Conservation (phyloP, 1,284 basidiomycete species). For the Ustilago shanxiensis region DNA sequence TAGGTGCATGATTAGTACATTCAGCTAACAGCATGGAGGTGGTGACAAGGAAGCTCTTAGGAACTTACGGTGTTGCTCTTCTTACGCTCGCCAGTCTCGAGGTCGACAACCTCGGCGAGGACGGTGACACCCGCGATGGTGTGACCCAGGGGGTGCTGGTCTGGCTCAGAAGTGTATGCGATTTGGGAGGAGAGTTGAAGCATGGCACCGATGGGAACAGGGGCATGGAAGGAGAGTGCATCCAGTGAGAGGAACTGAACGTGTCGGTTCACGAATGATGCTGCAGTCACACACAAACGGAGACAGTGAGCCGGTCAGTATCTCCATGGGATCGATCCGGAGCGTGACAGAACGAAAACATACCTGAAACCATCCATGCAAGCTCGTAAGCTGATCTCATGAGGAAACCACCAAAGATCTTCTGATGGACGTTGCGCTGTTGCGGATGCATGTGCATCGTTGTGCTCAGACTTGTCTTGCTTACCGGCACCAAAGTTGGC, state of each 20-base stretch:
- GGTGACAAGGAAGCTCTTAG: background rate
- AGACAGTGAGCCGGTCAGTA: conserved; percentile 9
- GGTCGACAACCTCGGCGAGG: conserved; percentile 60
- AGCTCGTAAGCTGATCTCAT: conserved; percentile 69
- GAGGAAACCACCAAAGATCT: conserved; percentile 62
- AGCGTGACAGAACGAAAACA: background rate
- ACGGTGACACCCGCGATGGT: conserved; percentile 56
- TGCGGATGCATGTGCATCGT: conserved; percentile 68
- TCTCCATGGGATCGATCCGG: background rate
- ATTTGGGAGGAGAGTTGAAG: conserved; percentile 61
- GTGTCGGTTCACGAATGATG: conserved; percentile 62
- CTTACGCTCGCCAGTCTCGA: conserved; percentile 50
- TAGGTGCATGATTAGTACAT: too few species aligned
- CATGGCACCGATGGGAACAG: conserved; percentile 64
- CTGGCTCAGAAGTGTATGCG: conserved; percentile 49
- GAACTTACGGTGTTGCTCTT: conserved; percentile 57
- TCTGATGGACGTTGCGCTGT: conserved; percentile 59
- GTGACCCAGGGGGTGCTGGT: conserved; percentile 15
- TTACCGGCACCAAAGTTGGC: conserved; percentile 56
- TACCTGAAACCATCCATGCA: conserved; percentile 68
- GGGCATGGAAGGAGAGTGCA: conserved; percentile 60
- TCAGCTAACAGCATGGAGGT: too few species aligned
- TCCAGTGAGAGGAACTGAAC: conserved; percentile 71
- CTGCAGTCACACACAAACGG: conserved; percentile 7
- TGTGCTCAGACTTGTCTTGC: conserved; percentile 56